Evolutionary conservation across 2,329 filamentous ascomycete genomes (phyloP), one percentile per base, ranked within the genome.

Genomic region (Cladosporium sp.): DNA sequence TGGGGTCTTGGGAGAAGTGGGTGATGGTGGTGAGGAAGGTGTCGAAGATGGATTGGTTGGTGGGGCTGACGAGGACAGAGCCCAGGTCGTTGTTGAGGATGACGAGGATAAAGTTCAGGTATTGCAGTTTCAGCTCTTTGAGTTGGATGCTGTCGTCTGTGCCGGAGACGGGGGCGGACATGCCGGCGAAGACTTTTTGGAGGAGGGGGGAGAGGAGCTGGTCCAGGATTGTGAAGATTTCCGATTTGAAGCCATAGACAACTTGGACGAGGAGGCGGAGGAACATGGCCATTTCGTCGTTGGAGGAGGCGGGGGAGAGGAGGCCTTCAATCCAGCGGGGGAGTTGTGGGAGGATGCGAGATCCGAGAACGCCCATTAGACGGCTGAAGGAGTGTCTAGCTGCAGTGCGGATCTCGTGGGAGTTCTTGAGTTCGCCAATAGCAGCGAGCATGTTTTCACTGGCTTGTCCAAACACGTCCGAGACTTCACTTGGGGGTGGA

Each of bases 141-240:
- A 97, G 80, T 69, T 99, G 91, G 54, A 99, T 95, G 70, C 96
- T 90, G 64, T 99, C 93, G 65, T 99, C 93, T 4, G 93, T 99
- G 37, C 93, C 93, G 1, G 81, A 84, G 27, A 91, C 87, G 13
- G 89, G 86, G 59, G 95, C 89, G 1, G 85, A 84, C 41, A 99
- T 78, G 2, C 90, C 89, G 11, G 82, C 79, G 68, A 96, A 96
- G 37, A 99, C 89, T 40, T 90, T 83, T 65, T 96, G 88, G 40
- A 99, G 75, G 40, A 99, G 82, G 2, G 93, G 92, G 0, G 90
- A 92, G 47, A 99, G 80, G 8, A 99, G 77, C 29, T 88, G 82
- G 67, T 99, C 92, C 36, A 99, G 80, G 32, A 97, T 93, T 42
- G 83, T 80, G 60, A 83, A 92, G 19, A 97, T 96, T 64, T 97